phyloP scores from a whole-genome alignment of 495 filamentous ascomycete species.

The Xylaria acuta region DNA sequence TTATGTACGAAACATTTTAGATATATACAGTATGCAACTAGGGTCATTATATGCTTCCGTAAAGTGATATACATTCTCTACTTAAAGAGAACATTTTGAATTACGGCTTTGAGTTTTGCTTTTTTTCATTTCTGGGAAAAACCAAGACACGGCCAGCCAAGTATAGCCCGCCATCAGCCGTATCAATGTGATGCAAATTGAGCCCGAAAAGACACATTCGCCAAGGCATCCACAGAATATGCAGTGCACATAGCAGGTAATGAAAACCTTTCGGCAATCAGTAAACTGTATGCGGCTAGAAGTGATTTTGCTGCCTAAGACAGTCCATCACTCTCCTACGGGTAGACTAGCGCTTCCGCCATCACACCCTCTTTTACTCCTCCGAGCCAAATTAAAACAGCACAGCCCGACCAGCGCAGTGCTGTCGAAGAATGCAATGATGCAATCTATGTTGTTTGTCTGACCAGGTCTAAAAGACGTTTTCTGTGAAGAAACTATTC shows the following conservation, averaged over 20 bases:
- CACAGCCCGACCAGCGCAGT: conserved; percentile 69
- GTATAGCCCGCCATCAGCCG: neutral
- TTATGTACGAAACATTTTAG: neutral
- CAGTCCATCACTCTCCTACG: conserved; percentile 17
- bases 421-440: conserved; percentile 44
- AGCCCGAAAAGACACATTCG: neutral
- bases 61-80: conserved; percentile 25
- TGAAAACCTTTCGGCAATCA: conserved; percentile 25
- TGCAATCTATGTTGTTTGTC: conserved; percentile 41
- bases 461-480: conserved; percentile 29
- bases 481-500: conserved; percentile 34
- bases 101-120: neutral
- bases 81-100: conserved; percentile 28
- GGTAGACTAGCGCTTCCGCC: conserved; percentile 8
- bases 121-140: neutral
- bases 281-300: conserved; percentile 16
- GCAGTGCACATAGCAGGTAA: conserved; percentile 16
- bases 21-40: neutral
- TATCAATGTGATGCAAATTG: neutral
- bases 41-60: neutral
- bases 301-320: conserved; percentile 17
- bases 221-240: conserved; percentile 7
- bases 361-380: conserved; percentile 24
- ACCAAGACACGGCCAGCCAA: neutral
- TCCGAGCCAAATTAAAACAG: conserved; percentile 51